Percentiles rank a stretch among this genome's conserved stretches.
Evolutionary conservation across 169 alveolate genomes (phyloP).

Genomic region (Eimeria tenella): DNA sequence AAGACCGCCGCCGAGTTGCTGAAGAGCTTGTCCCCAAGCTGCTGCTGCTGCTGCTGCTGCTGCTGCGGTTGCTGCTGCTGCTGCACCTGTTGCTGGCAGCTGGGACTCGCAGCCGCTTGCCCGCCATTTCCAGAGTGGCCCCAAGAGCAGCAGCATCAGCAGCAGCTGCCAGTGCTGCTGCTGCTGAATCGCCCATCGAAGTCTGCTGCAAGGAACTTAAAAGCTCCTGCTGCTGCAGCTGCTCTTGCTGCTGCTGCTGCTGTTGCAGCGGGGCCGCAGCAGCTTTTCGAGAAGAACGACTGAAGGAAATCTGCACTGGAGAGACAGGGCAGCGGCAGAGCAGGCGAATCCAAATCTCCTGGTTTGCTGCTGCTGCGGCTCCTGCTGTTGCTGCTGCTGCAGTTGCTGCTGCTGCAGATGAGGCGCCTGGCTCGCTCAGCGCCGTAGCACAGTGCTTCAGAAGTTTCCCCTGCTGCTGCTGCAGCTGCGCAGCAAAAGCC

Average conservation of each 20-base stretch:
- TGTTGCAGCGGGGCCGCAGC: neutral
- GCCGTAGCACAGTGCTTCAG: too few species aligned
- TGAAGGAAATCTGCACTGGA: neutral
- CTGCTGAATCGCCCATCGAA: neutral
- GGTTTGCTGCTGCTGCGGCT: constrained; percentile 21
- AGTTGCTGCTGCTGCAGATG: constrained; percentile 7
- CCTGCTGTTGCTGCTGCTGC: constrained; percentile 39
- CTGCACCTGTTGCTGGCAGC: neutral
- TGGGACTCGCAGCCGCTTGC: neutral
- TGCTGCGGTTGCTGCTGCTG: constrained; percentile 29
- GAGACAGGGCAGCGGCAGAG: constrained; percentile 22
- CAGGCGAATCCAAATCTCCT: constrained; percentile 12
- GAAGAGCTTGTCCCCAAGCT: neutral
- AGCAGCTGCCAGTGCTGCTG: constrained; percentile 17
- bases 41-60: constrained; percentile 26
- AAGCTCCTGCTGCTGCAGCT: neutral
- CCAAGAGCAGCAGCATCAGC: neutral
- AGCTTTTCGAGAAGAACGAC: constrained; percentile 14
- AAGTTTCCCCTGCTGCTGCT: neutral
- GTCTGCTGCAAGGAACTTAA: neutral
- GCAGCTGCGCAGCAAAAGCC: neutral
- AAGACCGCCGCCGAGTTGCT: neutral
- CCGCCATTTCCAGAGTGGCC: neutral
- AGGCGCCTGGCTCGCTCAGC: too few species aligned
- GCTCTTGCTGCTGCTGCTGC: constrained; percentile 30